Evolutionary conservation across 768 basidiomycete genomes (phyloP).

Genomic region (Kwoniella mangroviensis): DNA sequence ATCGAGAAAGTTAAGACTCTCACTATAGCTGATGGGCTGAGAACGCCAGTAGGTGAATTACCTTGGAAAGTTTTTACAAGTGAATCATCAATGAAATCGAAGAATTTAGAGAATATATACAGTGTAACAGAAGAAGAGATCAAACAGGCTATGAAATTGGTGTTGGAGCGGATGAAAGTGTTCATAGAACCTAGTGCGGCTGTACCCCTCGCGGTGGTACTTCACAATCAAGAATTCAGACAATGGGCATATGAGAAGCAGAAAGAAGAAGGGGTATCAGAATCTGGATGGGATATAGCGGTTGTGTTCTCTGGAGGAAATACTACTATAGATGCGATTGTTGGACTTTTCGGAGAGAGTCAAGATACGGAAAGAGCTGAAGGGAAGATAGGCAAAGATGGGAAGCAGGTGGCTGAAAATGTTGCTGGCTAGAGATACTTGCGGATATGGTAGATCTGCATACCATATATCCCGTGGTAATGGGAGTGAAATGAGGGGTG

Average conservation of each 20-base stretch:
- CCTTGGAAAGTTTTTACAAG: slow-evolving; percentile 35
- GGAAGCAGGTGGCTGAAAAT: slow-evolving; percentile 30
- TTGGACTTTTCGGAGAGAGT: slow-evolving; percentile 29
- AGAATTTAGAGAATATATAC: slow-evolving; percentile 37
- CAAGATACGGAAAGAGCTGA: slow-evolving; percentile 24
- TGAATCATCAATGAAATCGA: slow-evolving; percentile 20
- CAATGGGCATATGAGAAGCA: slow-evolving; percentile 25
- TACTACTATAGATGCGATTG: slow-evolving; percentile 37
- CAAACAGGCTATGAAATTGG: slow-evolving; percentile 38
- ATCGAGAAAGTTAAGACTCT: slow-evolving; percentile 37
- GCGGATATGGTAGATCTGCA: too few species aligned
- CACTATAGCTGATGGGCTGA: slow-evolving; percentile 50
- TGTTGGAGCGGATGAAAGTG: slow-evolving; percentile 47
- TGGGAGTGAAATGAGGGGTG: too few species aligned
- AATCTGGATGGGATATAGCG: slow-evolving; percentile 32
- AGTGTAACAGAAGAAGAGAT: slow-evolving; percentile 47
- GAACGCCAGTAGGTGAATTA: slow-evolving; percentile 38
- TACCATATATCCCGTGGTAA: too few species aligned
- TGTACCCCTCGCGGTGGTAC: slow-evolving; percentile 44
- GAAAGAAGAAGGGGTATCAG: slow-evolving; percentile 13
- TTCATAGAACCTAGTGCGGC: slow-evolving; percentile 48
- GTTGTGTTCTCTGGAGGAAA: slow-evolving; percentile 39
- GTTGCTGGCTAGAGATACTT: slow-evolving; percentile 27
- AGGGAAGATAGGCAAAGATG: slow-evolving; percentile 26
- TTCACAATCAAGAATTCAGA: slow-evolving; percentile 41